A percentile compares a stretch with the other conserved stretches of the same genome.
These are phyloP conservation scores for Yamadazyma pseudoaaseri DNA, from an alignment of 1,139 yeast species.

Conservation along the genomic window DNA sequence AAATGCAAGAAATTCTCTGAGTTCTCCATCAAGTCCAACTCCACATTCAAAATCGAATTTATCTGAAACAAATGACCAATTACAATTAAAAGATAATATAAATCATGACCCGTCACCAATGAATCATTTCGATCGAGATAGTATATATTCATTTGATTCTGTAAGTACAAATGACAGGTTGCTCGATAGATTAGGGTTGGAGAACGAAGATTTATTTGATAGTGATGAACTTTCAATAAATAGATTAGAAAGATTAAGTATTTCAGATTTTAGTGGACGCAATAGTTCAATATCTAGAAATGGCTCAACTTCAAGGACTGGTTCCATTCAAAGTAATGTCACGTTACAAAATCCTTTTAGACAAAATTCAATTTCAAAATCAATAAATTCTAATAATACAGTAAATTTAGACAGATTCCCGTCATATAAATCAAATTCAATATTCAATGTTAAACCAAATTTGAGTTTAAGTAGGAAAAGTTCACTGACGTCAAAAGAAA, in stretches of 20 bases:
- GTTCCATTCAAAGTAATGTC: constrained; percentile 1
- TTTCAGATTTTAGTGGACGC: constrained; percentile 7
- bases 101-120: constrained; percentile 5
- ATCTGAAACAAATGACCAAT: background rate
- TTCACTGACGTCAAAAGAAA: constrained; percentile 3
- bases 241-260: constrained; percentile 11
- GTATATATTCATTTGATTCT: constrained; percentile 45
- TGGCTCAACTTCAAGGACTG: constrained; percentile 1
- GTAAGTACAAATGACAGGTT: constrained; percentile 45
- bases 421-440: constrained; percentile 7
- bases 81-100: background rate
- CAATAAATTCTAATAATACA: background rate
- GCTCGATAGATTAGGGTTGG: constrained; percentile 40
- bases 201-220: constrained; percentile 22
- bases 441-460: constrained; percentile 6
- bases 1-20: constrained; percentile 9
- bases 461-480: constrained; percentile 5
- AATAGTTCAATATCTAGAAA: background rate
- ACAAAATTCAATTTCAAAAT: constrained; percentile 1
- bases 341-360: constrained; percentile 7
- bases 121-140: constrained; percentile 17
- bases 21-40: constrained; percentile 8
- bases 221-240: constrained; percentile 9
- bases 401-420: constrained; percentile 8
- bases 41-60: background rate